A percentile compares a stretch with the other conserved stretches of the same genome.
Conservation (phyloP, 208 protist species). For the Herpetomonas tarakana region DNA sequence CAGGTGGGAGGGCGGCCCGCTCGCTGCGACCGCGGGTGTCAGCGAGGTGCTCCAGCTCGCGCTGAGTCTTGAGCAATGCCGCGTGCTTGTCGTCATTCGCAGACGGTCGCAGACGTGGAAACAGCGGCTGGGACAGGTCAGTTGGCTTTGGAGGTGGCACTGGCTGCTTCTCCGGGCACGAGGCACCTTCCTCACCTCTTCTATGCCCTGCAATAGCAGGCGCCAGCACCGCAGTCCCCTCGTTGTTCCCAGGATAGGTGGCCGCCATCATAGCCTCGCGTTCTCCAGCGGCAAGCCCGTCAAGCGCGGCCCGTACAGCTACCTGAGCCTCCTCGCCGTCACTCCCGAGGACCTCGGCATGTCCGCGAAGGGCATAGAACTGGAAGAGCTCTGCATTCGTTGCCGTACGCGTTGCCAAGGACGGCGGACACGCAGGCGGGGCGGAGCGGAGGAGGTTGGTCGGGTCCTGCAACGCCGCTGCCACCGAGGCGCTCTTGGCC, state of each 20-base stretch:
- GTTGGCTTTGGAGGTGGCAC: not conserved
- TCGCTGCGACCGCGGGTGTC: slow-evolving; percentile 13
- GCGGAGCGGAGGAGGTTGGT: slow-evolving; percentile 1
- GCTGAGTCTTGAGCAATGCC: not conserved
- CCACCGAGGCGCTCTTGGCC: not conserved
- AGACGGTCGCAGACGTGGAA: slow-evolving; percentile 28
- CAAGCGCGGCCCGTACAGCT: no score
- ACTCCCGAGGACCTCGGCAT: slow-evolving; percentile 37
- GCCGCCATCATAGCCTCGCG: no score
- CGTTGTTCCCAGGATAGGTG: no score
- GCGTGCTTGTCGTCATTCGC: slow-evolving; percentile 11
- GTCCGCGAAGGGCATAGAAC: slow-evolving; percentile 51
- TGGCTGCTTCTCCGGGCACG: not conserved
- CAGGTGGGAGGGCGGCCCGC: slow-evolving; percentile 9
- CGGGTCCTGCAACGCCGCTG: slow-evolving; percentile 1
- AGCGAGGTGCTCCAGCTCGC: slow-evolving; percentile 11
- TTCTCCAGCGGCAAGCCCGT: no score
- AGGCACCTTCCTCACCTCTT: not conserved
- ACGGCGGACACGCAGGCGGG: slow-evolving; percentile 6
- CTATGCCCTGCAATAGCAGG: no score
- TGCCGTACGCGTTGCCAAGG: slow-evolving; percentile 16
- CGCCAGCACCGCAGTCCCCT: no score
- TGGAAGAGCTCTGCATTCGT: slow-evolving; percentile 32
- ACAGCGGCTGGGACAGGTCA: slow-evolving; percentile 16
- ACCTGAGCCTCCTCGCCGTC: no score